Evolutionary conservation across 345 rosid species (phyloP).

Genomic region (Gossypium stocksii): DNA sequence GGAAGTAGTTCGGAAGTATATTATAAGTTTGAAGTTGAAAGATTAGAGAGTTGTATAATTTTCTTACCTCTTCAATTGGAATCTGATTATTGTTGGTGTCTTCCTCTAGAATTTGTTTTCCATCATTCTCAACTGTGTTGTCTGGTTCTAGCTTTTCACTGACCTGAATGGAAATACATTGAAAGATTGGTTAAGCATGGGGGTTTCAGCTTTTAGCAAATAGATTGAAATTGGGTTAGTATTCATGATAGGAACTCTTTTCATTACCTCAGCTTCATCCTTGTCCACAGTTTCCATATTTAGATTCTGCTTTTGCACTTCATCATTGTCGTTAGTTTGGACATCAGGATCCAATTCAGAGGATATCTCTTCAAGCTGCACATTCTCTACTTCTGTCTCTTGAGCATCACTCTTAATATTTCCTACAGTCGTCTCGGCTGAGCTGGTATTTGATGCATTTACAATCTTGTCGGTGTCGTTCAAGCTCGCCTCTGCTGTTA

Average conservation of each 20-base stretch:
- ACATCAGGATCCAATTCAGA: conserved; percentile 11
- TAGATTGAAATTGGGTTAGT: too few relatives aligned
- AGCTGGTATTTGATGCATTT: background rate
- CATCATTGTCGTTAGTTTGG: conserved; percentile 13
- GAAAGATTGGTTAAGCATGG: too few relatives aligned
- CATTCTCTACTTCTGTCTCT: background rate
- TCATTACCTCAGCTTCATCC: conserved; percentile 2
- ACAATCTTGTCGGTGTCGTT: conserved; percentile 12
- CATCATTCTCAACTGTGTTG: too few relatives aligned
- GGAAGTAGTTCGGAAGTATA: too few relatives aligned
- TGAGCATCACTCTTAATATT: background rate
- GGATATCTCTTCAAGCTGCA: conserved; percentile 15
- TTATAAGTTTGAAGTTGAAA: too few relatives aligned
- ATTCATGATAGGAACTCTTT: background rate
- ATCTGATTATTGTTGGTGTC: too few relatives aligned
- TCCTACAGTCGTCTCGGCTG: background rate
- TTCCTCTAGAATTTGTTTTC: too few relatives aligned
- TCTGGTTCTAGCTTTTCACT: too few relatives aligned
- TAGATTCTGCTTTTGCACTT: background rate
- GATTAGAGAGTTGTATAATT: too few relatives aligned
- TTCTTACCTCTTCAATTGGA: too few relatives aligned
- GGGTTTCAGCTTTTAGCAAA: too few relatives aligned
- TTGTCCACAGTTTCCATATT: background rate
- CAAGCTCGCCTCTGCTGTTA: conserved; percentile 10
- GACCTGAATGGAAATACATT: too few relatives aligned